These are phyloP conservation scores for Solanum virginianum DNA, from an alignment of 257 asterid genomes.

Conservation along the genomic window DNA sequence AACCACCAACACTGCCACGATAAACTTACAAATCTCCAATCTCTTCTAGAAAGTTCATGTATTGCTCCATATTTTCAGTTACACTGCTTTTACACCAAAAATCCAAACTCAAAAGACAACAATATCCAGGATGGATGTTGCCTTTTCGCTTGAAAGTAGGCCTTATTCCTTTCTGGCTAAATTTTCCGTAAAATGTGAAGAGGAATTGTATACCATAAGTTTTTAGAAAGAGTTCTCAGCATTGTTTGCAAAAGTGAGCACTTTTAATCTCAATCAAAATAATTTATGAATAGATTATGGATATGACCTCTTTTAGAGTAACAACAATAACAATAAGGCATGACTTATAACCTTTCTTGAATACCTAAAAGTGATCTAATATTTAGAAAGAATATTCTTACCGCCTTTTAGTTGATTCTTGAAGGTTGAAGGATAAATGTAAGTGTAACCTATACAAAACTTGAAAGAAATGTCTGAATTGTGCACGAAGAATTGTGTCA, in stretches of 20 bases:
- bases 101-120: neutral
- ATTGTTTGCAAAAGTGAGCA: neutral
- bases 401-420: neutral
- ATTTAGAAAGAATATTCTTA: neutral
- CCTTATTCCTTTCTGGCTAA: neutral
- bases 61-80: neutral
- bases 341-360: neutral
- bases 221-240: neutral
- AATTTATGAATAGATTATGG: neutral
- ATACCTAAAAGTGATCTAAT: neutral
- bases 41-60: neutral
- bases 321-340: neutral
- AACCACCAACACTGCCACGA: neutral
- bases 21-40: neutral
- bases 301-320: neutral
- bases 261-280: neutral
- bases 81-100: neutral
- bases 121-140: neutral
- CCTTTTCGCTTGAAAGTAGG: neutral
- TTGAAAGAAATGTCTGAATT: neutral
- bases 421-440: neutral
- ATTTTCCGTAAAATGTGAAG: neutral
- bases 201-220: neutral
- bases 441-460: neutral
- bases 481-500: too few species aligned